A percentile compares a stretch with the other conserved stretches of the same genome.
phyloP scores from a whole-genome alignment of 1,284 basidiomycete genomes.

The Chiua sp. region DNA sequence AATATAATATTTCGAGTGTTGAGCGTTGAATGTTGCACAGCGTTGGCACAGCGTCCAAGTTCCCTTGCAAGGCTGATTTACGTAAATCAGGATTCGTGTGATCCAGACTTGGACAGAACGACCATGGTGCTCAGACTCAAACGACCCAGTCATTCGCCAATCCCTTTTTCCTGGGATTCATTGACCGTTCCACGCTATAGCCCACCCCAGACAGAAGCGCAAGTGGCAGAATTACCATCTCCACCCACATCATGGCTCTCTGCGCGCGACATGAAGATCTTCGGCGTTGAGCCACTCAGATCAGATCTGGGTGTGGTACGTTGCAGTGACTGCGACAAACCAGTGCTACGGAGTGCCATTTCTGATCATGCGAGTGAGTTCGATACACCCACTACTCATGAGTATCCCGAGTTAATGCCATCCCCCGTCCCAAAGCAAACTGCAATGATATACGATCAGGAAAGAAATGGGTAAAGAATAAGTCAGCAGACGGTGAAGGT shows the following conservation, averaged over 20 bases:
- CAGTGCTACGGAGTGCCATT: slow-evolving; percentile 76
- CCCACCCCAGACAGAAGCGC: slow-evolving; percentile 29
- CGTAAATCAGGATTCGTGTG: slow-evolving; percentile 21
- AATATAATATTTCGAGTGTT: too few relatives aligned
- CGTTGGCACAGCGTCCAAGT: too few relatives aligned
- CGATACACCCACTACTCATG: background rate
- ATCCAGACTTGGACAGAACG: slow-evolving; percentile 17
- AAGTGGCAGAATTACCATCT: slow-evolving; percentile 51
- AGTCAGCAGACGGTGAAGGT: slow-evolving; percentile 48
- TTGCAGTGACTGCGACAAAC: slow-evolving; percentile 81
- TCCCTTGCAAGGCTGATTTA: slow-evolving; percentile 21
- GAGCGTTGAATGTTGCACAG: too few relatives aligned
- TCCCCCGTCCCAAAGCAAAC: slow-evolving; percentile 27
- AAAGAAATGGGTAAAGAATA: slow-evolving; percentile 39
- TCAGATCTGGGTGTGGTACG: slow-evolving; percentile 73
- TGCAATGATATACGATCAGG: slow-evolving; percentile 39
- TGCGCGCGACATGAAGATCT: slow-evolving; percentile 87
- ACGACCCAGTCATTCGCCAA: slow-evolving; percentile 44
- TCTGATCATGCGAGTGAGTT: slow-evolving; percentile 75
- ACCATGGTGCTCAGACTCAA: slow-evolving; percentile 66
- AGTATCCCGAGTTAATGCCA: slow-evolving; percentile 4
- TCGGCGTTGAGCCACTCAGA: slow-evolving; percentile 76
- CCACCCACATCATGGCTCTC: slow-evolving; percentile 85
- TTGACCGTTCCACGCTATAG: slow-evolving; percentile 42
- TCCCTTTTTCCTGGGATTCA: slow-evolving; percentile 65